Evolutionary conservation across 805 yeast species (phyloP).

Genomic region (Saccharomycopsis guyanensis): DNA sequence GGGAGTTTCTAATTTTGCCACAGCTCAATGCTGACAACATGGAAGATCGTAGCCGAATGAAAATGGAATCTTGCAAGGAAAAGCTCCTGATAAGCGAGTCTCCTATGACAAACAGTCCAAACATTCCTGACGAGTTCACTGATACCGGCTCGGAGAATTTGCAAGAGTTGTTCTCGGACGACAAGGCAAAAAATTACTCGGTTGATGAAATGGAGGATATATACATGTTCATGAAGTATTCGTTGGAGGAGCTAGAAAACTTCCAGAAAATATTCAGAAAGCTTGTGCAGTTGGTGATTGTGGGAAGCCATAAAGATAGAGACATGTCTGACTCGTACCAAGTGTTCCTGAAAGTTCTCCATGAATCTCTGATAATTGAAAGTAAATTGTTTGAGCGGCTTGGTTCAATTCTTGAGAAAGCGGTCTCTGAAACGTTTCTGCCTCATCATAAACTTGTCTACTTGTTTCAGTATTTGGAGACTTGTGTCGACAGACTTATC

Average conservation of each 20-base stretch:
- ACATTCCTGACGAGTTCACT: conserved; percentile 19
- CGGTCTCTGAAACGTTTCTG: conserved; percentile 20
- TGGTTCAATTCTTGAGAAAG: not conserved
- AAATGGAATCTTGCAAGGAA: conserved; percentile 14
- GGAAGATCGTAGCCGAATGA: conserved; percentile 16
- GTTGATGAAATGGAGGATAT: conserved; percentile 27
- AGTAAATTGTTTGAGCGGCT: conserved; percentile 1
- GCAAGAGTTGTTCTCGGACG: conserved; percentile 23
- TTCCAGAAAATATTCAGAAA: conserved; percentile 27
- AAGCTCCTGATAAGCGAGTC: conserved; percentile 9
- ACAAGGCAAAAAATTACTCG: conserved; percentile 14
- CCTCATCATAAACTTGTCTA: conserved; percentile 5
- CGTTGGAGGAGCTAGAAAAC: conserved; percentile 33
- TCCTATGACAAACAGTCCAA: conserved; percentile 12
- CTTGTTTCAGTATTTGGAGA: conserved; percentile 17
- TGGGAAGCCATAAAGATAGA: conserved; percentile 19
- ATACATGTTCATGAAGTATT: conserved; percentile 37
- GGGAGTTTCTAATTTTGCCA: conserved; percentile 35
- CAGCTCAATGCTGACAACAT: conserved; percentile 22
- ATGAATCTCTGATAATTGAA: not conserved
- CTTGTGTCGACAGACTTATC: conserved; percentile 25
- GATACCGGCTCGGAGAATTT: conserved; percentile 21
- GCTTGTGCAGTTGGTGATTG: conserved; percentile 29
- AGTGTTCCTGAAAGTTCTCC: conserved; percentile 1
- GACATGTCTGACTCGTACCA: conserved; percentile 7